Percentiles rank a stretch among this genome's conserved stretches.
These are phyloP conservation scores for Psilocybe sp. DNA, from an alignment of 768 basidiomycete species.

Conservation along the genomic window DNA sequence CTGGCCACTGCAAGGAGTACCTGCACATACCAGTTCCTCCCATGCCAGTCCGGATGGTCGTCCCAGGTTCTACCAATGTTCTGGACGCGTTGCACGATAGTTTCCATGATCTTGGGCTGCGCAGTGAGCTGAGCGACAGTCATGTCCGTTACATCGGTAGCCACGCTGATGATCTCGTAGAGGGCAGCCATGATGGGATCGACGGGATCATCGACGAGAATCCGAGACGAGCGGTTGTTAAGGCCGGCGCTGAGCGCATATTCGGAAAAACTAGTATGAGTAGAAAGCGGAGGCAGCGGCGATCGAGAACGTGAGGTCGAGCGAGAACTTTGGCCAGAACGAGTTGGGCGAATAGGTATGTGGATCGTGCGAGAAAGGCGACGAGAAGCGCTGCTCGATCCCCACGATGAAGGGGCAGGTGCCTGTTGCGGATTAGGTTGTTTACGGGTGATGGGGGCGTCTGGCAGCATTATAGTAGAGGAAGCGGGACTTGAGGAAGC, in stretches of 20 bases:
- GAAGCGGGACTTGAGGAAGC: slow-evolving; percentile 56
- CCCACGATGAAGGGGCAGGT: slow-evolving; percentile 52
- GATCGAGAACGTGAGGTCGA: slow-evolving; percentile 95
- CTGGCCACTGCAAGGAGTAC: slow-evolving; percentile 94
- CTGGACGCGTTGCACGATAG: slow-evolving; percentile 88
- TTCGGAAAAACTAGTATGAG: slow-evolving; percentile 65
- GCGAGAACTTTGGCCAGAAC: slow-evolving; percentile 82
- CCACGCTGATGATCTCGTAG: slow-evolving; percentile 89
- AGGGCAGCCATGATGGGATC: slow-evolving; percentile 89
- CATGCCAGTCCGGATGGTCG: slow-evolving; percentile 97
- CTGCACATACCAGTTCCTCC: slow-evolving; percentile 97
- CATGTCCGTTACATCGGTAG: slow-evolving; percentile 92
- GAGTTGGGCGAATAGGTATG: slow-evolving; percentile 62
- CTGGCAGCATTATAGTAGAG: slow-evolving; percentile 59
- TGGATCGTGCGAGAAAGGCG: slow-evolving; percentile 85
- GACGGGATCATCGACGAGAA: slow-evolving; percentile 79
- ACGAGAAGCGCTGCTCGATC: slow-evolving; percentile 58
- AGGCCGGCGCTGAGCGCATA: slow-evolving; percentile 38
- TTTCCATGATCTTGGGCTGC: slow-evolving; percentile 80
- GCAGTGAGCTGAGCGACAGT: slow-evolving; percentile 82
- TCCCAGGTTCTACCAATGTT: slow-evolving; percentile 94
- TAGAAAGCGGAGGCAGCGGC: slow-evolving; percentile 72
- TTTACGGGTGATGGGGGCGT: slow-evolving; percentile 65
- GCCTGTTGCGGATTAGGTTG: slow-evolving; percentile 37
- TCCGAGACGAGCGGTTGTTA: slow-evolving; percentile 77